Evolutionary conservation across 352 stramenopile species (phyloP).

Genomic region (Phytophthora brassicae): DNA sequence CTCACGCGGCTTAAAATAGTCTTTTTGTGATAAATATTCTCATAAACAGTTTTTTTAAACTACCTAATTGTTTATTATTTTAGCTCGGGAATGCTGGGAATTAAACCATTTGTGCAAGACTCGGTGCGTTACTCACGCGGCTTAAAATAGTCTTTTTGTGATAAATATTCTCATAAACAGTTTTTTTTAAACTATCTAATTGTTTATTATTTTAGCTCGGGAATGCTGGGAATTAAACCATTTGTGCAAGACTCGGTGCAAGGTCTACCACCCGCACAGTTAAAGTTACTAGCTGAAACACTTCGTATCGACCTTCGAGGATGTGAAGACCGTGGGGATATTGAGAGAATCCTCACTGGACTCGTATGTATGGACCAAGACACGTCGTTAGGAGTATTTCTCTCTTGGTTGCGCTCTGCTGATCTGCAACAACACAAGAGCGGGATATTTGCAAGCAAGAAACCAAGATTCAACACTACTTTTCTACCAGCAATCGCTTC

Average conservation of each 20-base stretch:
- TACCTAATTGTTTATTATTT: slow-evolving; percentile 11
- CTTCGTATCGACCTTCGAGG: slow-evolving; percentile 62
- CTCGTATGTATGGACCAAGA: slow-evolving; percentile 76
- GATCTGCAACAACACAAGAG: slow-evolving; percentile 29
- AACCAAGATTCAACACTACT: slow-evolving; percentile 55
- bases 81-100: slow-evolving; percentile 42
- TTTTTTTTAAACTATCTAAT: too few relatives aligned
- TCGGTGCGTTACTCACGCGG: slow-evolving; percentile 32
- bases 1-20: slow-evolving; percentile 5
- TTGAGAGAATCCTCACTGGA: slow-evolving; percentile 60
- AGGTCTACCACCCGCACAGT: slow-evolving; percentile 41
- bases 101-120: slow-evolving; percentile 73
- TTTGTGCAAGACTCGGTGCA: slow-evolving; percentile 71
- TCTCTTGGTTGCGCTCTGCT: slow-evolving; percentile 56
- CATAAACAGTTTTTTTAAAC: slow-evolving; percentile 24
- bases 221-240: slow-evolving; percentile 62
- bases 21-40: slow-evolving; percentile 14
- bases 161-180: slow-evolving; percentile 20
- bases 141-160: slow-evolving; percentile 6
- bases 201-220: slow-evolving; percentile 8
- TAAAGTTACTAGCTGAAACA: slow-evolving; percentile 56
- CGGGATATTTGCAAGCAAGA: slow-evolving; percentile 28
- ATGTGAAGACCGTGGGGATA: slow-evolving; percentile 58
- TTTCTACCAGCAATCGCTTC: slow-evolving; percentile 58
- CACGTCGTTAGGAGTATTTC: slow-evolving; percentile 68